phyloP scores from a whole-genome alignment of 768 basidiomycete species.

The Strobilomyces echinocephalus region DNA sequence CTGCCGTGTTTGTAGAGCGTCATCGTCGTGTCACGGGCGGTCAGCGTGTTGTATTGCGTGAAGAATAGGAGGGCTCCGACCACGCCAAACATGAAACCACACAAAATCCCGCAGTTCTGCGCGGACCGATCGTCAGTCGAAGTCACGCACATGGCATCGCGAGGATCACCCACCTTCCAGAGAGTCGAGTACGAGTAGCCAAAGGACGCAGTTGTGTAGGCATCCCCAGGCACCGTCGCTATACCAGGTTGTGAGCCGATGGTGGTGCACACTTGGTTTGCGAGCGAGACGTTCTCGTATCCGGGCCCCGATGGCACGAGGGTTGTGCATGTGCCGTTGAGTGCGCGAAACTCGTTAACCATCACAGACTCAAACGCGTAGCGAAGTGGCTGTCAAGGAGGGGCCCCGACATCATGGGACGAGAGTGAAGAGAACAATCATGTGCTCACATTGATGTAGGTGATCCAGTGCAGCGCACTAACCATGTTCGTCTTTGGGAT shows the following conservation, averaged over 20 bases:
- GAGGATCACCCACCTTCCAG: constrained; percentile 35
- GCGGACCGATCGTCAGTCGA: neutral
- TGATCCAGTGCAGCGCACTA: constrained; percentile 63
- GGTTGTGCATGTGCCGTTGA: constrained; percentile 70
- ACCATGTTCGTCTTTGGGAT: constrained; percentile 20
- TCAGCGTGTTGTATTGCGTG: constrained; percentile 29
- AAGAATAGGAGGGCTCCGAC: constrained; percentile 33
- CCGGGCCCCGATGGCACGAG: constrained; percentile 42
- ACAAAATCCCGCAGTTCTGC: constrained; percentile 41
- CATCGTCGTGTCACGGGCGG: constrained; percentile 30
- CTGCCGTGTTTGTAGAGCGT: constrained; percentile 19
- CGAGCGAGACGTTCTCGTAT: constrained; percentile 30
- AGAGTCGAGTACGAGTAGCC: constrained; percentile 26
- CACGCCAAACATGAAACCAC: constrained; percentile 41
- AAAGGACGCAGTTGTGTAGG: constrained; percentile 34
- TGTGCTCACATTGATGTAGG: constrained; percentile 49
- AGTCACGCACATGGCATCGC: neutral
- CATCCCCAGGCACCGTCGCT: constrained; percentile 37
- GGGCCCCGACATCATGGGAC: constrained; percentile 29
- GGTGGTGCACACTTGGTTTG: constrained; percentile 42
- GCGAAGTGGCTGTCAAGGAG: constrained; percentile 48
- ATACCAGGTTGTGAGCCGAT: constrained; percentile 39
- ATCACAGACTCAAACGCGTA: constrained; percentile 63
- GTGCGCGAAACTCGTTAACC: constrained; percentile 77
- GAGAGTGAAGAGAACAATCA: constrained; percentile 31